Evolutionary conservation across 2,329 filamentous ascomycete genomes (phyloP).

Genomic region (Colletotrichum australisinense): DNA sequence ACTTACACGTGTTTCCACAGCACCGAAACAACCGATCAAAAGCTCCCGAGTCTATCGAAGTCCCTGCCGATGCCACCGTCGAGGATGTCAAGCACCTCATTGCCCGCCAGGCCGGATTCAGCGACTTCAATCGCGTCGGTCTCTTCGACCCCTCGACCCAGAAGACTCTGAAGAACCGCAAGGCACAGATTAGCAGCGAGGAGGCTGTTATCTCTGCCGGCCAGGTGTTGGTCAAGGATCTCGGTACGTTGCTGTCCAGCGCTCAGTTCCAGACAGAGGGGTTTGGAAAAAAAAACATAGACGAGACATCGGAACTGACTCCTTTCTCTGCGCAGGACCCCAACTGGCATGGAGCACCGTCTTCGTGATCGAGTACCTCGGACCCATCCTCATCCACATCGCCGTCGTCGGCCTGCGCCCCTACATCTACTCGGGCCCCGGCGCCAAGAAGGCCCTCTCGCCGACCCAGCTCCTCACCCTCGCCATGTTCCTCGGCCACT

Average conservation of each 20-base stretch:
- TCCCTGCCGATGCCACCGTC: conserved; percentile 64
- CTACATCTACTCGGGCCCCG: conserved; percentile 61
- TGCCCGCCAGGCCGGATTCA: conserved; percentile 61
- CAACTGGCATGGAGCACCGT: conserved; percentile 95
- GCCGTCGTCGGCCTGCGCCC: conserved; percentile 78
- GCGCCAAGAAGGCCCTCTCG: conserved; percentile 63
- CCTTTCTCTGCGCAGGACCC: conserved; percentile 66
- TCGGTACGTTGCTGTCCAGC: conserved; percentile 69
- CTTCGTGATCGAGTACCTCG: conserved; percentile 94
- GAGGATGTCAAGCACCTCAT: conserved; percentile 70
- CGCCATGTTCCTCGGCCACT: conserved; percentile 82
- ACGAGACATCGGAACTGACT: conserved; percentile 1
- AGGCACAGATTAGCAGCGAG: conserved; percentile 62
- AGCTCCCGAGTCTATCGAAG: conserved; percentile 62
- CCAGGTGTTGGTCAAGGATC: conserved; percentile 88
- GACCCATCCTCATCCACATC: conserved; percentile 88
- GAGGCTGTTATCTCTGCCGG: conserved; percentile 59
- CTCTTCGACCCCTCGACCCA: conserved; percentile 70
- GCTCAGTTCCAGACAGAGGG: too few species aligned
- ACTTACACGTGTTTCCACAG: conserved; percentile 41
- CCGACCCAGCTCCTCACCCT: conserved; percentile 80
- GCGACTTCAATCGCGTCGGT: conserved; percentile 71
- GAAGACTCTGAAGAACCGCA: conserved; percentile 73
- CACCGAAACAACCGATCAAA: conserved; percentile 63
- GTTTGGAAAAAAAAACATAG: background rate